Evolutionary conservation across 2,329 filamentous ascomycete genomes (phyloP), one percentile per base, ranked within the genome.

Genomic region (Teratosphaeria viscida): DNA sequence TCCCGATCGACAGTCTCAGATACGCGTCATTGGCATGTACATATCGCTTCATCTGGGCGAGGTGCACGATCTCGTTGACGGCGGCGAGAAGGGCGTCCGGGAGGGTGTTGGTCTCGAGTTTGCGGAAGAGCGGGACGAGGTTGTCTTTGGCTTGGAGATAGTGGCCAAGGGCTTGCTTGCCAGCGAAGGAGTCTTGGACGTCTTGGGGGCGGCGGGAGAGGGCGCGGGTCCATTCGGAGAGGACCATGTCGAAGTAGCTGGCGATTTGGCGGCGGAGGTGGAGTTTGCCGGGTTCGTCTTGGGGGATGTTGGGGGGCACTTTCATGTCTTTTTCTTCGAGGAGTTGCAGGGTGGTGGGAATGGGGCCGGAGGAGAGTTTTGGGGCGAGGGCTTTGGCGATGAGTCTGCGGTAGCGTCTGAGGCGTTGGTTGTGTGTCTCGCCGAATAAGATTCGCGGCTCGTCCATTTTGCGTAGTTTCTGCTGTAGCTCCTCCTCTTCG

Each of bases 11-110:
- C 58, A 99, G 79, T 57, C 90, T 82, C 62, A 99, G 79, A 74
- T 99, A 99, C 0, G 90, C 92, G 72, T 99, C 90, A 72, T 97
- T 97, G 37, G 94, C 94, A 75, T 96, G 89, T 54, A 99, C 92
- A 71, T 99, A 99, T 63, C 90, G 85, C 61, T 91, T 83, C 71
- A 91, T 86, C 75, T 99, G 94, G 3, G 92, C 90, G 29, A 91
- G 89, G 69, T 89, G 83, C 34, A 96, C 92, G 66, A 99, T 96
- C 75, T 96, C 91, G 14, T 95, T 84, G 8, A 99, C 83, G 23
- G 92, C 89, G 60, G 86, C 83, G 29, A 97, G 78, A 8, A 72
- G 63, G 3, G 61, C 57, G 43, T 85, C 85, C 64, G 92, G 85
- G 64, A 94, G 87, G 59, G 92, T 88, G 26, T 81, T 84, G 63